phyloP scores from a whole-genome alignment of 805 yeast species.

The Yamadazyma olivae region DNA sequence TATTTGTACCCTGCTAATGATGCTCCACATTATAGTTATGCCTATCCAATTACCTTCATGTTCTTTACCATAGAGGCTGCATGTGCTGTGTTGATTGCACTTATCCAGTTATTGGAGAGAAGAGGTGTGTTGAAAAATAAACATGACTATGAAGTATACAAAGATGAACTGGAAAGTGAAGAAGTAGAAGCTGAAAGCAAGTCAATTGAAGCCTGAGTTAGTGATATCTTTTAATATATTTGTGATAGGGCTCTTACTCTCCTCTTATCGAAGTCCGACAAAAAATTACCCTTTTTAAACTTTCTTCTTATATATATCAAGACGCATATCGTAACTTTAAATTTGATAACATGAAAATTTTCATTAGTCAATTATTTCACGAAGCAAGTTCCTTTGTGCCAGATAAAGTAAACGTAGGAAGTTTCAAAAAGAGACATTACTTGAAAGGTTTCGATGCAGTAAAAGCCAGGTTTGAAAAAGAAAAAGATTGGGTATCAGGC shows the following conservation, averaged over 20 bases:
- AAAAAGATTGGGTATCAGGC: conserved; percentile 3
- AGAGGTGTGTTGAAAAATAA: conserved; percentile 7
- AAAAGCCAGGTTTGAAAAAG: conserved; percentile 1
- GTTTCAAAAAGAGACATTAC: conserved; percentile 4
- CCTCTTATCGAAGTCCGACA: no score
- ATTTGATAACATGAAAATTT: conserved; percentile 3
- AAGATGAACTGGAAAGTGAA: not conserved
- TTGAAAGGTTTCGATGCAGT: conserved; percentile 5
- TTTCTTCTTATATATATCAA: no score
- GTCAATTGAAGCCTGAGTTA: no score
- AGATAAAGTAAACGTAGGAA: not conserved
- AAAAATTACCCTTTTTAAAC: no score
- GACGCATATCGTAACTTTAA: no score
- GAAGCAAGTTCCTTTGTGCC: conserved; percentile 7
- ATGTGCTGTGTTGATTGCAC: conserved; percentile 13
- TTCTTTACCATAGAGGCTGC: conserved; percentile 16
- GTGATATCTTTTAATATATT: no score
- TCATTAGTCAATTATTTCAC: conserved; percentile 5
- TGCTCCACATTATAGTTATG: conserved; percentile 31
- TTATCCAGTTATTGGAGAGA: conserved; percentile 5
- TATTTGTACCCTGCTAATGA: conserved; percentile 27
- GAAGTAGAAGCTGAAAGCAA: no score
- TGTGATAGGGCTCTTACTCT: no score
- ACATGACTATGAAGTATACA: conserved; percentile 2
- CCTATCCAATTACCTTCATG: conserved; percentile 25